Evolutionary conservation across 1,139 yeast species (phyloP).

Genomic region (Diutina scorzettiae): DNA sequence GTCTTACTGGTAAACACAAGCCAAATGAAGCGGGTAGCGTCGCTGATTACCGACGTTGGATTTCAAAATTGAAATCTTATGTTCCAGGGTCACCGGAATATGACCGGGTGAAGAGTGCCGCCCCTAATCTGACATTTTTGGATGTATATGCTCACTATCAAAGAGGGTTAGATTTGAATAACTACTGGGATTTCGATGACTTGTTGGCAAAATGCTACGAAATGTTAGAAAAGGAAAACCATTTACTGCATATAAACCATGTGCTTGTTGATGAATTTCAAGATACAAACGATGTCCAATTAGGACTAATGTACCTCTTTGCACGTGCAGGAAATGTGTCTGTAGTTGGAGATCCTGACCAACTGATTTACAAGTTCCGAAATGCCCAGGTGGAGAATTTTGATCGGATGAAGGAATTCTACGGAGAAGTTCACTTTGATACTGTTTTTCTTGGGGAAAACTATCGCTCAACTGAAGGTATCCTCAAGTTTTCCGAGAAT

Average conservation of each 20-base stretch:
- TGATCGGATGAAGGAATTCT: conserved; percentile 30
- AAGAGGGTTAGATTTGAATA: conserved; percentile 23
- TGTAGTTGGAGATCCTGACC: conserved; percentile 94
- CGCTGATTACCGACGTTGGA: conserved; percentile 24
- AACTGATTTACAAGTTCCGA: conserved; percentile 82
- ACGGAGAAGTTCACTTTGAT: conserved; percentile 12
- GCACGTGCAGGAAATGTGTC: conserved; percentile 44
- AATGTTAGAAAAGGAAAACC: conserved; percentile 32
- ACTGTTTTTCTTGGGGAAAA: conserved; percentile 48
- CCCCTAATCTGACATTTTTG: background rate
- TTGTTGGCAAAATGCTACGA: conserved; percentile 45
- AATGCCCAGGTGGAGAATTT: conserved; percentile 69
- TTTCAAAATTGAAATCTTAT: conserved; percentile 14
- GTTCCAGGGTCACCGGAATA: conserved; percentile 7
- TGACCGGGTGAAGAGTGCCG: background rate
- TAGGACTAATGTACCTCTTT: conserved; percentile 51
- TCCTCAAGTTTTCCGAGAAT: conserved; percentile 51
- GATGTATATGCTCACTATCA: conserved; percentile 30
- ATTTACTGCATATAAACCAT: conserved; percentile 44
- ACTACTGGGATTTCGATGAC: conserved; percentile 74
- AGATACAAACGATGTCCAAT: conserved; percentile 74
- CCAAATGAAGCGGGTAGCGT: conserved; percentile 7
- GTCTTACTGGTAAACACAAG: background rate
- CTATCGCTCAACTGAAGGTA: conserved; percentile 67
- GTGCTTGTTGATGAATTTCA: conserved; percentile 91